Base-by-base conservation (phyloP, 805 yeast species). In the Saccharomycopsis capsularis region DNA sequence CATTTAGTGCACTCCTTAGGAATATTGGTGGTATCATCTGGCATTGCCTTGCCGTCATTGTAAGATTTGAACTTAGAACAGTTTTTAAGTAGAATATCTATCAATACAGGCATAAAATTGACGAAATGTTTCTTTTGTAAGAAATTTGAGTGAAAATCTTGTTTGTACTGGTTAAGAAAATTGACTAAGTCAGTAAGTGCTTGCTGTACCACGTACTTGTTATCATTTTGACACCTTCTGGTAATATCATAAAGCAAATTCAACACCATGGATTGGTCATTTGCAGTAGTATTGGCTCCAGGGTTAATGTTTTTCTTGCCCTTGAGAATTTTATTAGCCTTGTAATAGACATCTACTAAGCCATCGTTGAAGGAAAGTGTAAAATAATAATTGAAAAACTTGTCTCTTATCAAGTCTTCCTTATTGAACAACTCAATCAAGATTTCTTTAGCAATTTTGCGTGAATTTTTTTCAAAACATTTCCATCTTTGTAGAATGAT, bases 191-290 rank as follows among this genome's bases (percentile, higher is more conserved):
- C 95, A 48, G 70, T 72, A 21, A 88, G 63, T 1, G 83, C 86
- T 59, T 85, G 95, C 48, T 74, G 70, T 0, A 85, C 84, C 3
- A 89, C 87, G 66, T 80, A 78, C 42, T 75, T 73, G 60, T 85
- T 84, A 50, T 79, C 84, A 37, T 81, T 77, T 35, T 68, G 68
- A 40, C 83, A 69, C 44, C 90, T 66, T 54, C 76, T 63, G 0
- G 76, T 71, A 37, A 82, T 72, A 54, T 78, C 84, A 16, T 67
- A 69, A 24, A 79, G 66, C 40, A 76, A 65, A 22, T 63, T 59
- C 16, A 50, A 39, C 13, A 49, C 55, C 46, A 46, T 49, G 6
- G 53, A 52, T 27, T 41, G 51, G 15, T 44, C 40, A 25, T 41
- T 43, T 9, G 16, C n/a, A n/a, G 35, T 6, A 32, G 35, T 27